Base-by-base conservation (phyloP, 1,139 yeast genomes). In the Yamadazyma dendronema region DNA sequence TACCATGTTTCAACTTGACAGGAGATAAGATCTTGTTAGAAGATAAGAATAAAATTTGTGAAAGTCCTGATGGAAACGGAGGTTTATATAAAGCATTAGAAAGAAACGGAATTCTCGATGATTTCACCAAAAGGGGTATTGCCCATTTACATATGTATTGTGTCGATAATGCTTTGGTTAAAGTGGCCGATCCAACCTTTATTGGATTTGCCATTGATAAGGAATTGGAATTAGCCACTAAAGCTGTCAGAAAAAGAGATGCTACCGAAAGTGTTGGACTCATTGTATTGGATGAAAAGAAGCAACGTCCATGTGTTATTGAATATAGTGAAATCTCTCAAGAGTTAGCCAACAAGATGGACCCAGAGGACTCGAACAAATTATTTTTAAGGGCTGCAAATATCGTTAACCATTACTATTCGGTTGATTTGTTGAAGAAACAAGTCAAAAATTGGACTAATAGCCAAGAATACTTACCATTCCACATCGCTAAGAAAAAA, bases 11-110 rank as follows among this genome's bases (percentile, higher is more conserved):
- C 50, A 77, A 79, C 51, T 54, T 67, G 35, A 77, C 77, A 24
- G 98, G 97, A 25, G 55, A 71, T 19, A 77, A 83, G 55, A 77
- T 94, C 49, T 72, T 90, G 41, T 53, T 89, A 52, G 79, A 79
- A 44, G 58, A 77, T 6, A 66, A 74, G 35, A 55, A 65, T 33
- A 63, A 71, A 33, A 74, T 87, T 33, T 82, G 90, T 26, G 86
- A 86, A 52, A 87, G 97, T 10, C 98, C 99, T 2, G 97, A 94
- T 60, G 99, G 99, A 2, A 94, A 94, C 58, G 99, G 99, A 40
- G 99, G 99, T 1, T 70, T 94, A 40, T 94, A 94, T 67, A 83
- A 81, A 54, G 97, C 97, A 2, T 72, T 94, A 30, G 65, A 67
- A 49, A 74, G 75, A 28, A 77, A 83, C 46, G 77, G 79, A 1